Evolutionary conservation across 148 eudicot genomes (phyloP).

Genomic region (Oxyria digyna): DNA sequence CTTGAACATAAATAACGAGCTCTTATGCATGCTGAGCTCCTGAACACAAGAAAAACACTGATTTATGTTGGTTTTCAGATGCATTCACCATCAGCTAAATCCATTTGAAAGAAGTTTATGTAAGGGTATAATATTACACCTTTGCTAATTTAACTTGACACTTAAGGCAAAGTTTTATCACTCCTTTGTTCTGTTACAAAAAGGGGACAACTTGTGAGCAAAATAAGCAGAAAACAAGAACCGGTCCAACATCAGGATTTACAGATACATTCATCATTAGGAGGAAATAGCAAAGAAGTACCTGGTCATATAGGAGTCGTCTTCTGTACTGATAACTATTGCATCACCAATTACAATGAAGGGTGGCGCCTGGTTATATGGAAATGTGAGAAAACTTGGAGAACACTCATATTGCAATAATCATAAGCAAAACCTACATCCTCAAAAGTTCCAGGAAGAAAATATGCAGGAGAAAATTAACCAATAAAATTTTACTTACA

Average conservation of each 20-base stretch:
- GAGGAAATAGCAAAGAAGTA: constrained; percentile 14
- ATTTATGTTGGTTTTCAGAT: neutral
- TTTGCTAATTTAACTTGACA: neutral
- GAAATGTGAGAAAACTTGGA: neutral
- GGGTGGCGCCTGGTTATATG: constrained; percentile 49
- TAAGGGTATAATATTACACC: neutral
- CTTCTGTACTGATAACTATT: constrained; percentile 49
- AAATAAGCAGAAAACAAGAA: too few species aligned
- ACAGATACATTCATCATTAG: neutral
- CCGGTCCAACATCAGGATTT: too few species aligned
- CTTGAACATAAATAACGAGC: neutral
- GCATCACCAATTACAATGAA: constrained; percentile 55
- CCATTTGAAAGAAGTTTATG: neutral
- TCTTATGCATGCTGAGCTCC: neutral
- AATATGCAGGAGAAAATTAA: neutral
- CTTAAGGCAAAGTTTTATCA: neutral
- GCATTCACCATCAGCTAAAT: neutral
- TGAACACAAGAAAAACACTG: neutral
- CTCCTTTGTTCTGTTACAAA: constrained; percentile 1
- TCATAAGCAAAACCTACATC: neutral
- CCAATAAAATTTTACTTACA: constrained; percentile 22
- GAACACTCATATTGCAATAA: neutral
- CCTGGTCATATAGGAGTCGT: constrained; percentile 70
- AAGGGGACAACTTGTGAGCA: neutral
- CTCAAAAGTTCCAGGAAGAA: neutral